Base-by-base conservation (phyloP, 73 alveolate species). In the Breviolum minutum region DNA sequence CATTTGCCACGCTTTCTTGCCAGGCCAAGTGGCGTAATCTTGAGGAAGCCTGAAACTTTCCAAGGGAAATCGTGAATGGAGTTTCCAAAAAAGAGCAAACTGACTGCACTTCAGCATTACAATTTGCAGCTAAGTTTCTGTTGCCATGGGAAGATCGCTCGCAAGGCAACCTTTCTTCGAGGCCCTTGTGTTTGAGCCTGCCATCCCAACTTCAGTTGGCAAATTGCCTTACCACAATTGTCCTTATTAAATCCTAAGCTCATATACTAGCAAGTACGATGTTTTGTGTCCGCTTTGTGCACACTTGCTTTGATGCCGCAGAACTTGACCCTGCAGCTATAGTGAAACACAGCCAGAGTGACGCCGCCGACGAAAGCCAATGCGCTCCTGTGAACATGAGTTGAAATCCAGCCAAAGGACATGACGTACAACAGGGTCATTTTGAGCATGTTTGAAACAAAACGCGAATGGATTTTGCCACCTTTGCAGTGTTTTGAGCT, bases 101-200 rank as follows among this genome's bases (percentile, higher is more conserved):
- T 14, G n/a, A 68, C n/a, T 22, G 77, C 24, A 30, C 40, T 12
- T 26, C 19, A 79, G 26, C 29, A 14, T 6, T 26, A 64, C 19
- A 16, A 16, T 40, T 7, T 54, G 48, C 73, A 61, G 61, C 76
- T 11, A 48, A 83, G 73, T 60, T 62, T 20, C 92, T 83, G 92
- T 62, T 83, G 92, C 92, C 92, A 83, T 12, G 92, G 92, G 76
- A 83, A 83, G 76, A 83, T 17, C 73, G 76, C 92, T 19, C 92
- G 32, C 92, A 83, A 22, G 26, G 92, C 74, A 62, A 61, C 76
- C 71, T 83, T 83, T 83, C 92, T 83, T 54, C 76, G 73, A 61
- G 76, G 16, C 27, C 73, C 76, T 17, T 81, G 70, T 26, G 13
- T 74, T 62, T 61, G 73, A 40, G 68, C 88, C 88, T 80, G 88